A percentile compares a stretch with the other conserved stretches of the same genome.
phyloP scores from a whole-genome alignment of 2,329 filamentous ascomycete species.

The Verticillium tricorpus region DNA sequence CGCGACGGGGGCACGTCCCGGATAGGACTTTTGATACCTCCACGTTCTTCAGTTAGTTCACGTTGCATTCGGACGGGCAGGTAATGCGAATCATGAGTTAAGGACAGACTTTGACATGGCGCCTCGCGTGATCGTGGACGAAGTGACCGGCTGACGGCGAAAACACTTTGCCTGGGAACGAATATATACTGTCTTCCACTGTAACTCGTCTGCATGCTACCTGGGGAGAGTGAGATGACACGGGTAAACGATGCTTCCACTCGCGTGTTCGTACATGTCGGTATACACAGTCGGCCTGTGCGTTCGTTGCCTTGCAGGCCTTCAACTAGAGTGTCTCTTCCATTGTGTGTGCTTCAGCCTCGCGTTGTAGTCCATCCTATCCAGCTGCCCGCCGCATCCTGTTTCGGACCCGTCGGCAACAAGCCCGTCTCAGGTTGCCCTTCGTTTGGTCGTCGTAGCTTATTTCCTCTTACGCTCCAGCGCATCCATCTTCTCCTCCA shows the following conservation, averaged over 20 bases:
- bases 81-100: conserved; percentile 4
- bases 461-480: conserved; percentile 64
- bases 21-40: conserved; percentile 17
- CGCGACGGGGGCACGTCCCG: conserved; percentile 11
- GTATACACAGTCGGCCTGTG: background rate
- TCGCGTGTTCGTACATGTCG: background rate
- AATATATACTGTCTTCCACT: background rate
- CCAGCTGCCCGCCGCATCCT: background rate
- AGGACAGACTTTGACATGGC: background rate
- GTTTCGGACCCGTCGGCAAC: background rate
- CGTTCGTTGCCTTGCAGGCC: background rate
- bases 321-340: background rate
- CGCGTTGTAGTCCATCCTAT: background rate
- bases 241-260: background rate
- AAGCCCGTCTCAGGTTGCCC: background rate
- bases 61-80: conserved; percentile 1
- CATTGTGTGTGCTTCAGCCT: background rate
- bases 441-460: conserved; percentile 5
- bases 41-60: conserved; percentile 7
- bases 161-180: background rate
- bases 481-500: conserved; percentile 75
- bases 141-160: too few species aligned
- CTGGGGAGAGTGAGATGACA: background rate
- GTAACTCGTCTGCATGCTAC: background rate
- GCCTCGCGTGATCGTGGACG: background rate